Percentiles rank a stretch among this genome's conserved stretches.
phyloP scores from a whole-genome alignment of 2,329 filamentous ascomycete genomes.

The Stachybotrys elegans region DNA sequence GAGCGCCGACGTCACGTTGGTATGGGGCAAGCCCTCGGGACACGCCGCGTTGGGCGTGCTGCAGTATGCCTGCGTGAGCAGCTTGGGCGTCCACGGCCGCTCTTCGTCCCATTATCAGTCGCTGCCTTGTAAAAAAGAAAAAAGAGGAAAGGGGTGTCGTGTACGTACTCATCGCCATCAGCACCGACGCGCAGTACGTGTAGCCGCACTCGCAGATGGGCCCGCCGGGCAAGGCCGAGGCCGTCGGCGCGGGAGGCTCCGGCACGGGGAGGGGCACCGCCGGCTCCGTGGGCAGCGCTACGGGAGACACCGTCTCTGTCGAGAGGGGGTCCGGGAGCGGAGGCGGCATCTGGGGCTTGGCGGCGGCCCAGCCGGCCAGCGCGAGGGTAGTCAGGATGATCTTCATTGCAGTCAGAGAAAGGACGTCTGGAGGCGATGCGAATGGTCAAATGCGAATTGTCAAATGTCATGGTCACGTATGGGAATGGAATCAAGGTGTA shows the following conservation, averaged over 20 bases:
- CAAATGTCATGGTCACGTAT: too few species aligned
- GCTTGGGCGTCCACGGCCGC: slow-evolving; percentile 26
- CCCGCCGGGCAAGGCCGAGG: slow-evolving; percentile 15
- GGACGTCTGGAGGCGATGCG: too few species aligned
- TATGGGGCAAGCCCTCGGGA: slow-evolving; percentile 20
- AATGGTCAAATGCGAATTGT: too few species aligned
- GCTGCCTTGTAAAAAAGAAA: not conserved
- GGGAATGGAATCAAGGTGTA: too few species aligned
- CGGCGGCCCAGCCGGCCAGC: too few species aligned
- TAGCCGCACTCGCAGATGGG: slow-evolving; percentile 36
- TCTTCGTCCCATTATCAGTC: slow-evolving; percentile 10
- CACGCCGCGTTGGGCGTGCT: slow-evolving; percentile 29
- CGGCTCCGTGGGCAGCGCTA: slow-evolving; percentile 11
- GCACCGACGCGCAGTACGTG: slow-evolving; percentile 34
- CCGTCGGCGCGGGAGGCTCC: slow-evolving; percentile 9
- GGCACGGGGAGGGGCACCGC: slow-evolving; percentile 13
- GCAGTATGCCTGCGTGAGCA: slow-evolving; percentile 30
- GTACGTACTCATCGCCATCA: slow-evolving; percentile 31
- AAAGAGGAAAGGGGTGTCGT: not conserved
- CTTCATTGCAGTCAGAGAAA: too few species aligned
- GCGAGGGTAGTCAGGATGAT: too few species aligned
- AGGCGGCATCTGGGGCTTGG: too few species aligned
- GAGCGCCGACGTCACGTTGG: slow-evolving; percentile 25
- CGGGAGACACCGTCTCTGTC: not conserved
- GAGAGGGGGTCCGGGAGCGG: slow-evolving; percentile 14